A percentile compares a stretch with the other conserved stretches of the same genome.
Evolutionary conservation across 208 protist genomes (phyloP).

Genomic region (Porcisia hertigi): DNA sequence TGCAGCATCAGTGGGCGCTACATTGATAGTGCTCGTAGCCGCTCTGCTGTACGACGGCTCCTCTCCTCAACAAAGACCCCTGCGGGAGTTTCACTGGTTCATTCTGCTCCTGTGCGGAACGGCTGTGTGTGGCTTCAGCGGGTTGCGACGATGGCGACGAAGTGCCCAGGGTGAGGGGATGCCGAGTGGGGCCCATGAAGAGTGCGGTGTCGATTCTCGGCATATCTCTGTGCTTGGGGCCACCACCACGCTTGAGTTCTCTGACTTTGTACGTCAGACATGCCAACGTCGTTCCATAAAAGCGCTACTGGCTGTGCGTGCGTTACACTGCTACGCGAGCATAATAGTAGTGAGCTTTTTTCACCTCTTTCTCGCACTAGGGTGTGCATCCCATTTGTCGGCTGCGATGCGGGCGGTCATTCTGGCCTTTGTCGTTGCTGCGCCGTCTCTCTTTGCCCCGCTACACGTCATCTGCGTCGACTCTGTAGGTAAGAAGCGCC

Average conservation of each 20-base stretch:
- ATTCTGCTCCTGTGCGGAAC: not conserved
- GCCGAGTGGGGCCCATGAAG: not conserved
- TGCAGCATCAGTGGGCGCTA: not conserved
- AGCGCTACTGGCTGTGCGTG: conserved; percentile 35
- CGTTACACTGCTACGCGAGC: conserved; percentile 32
- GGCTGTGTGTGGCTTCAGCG: conserved; percentile 1
- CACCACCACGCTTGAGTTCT: conserved; percentile 6
- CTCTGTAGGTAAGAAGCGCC: conserved; percentile 12
- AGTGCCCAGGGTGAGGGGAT: not conserved
- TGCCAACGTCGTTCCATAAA: conserved; percentile 56
- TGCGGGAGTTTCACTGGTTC: conserved; percentile 2
- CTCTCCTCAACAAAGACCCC: not conserved
- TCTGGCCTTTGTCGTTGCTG: conserved; percentile 12
- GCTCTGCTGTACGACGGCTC: conserved; percentile 24
- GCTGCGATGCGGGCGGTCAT: conserved; percentile 4
- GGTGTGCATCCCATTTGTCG: conserved; percentile 14
- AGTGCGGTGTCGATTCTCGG: not conserved
- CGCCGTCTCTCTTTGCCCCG: conserved; percentile 16
- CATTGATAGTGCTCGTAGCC: conserved; percentile 4
- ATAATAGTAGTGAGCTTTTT: conserved; percentile 5
- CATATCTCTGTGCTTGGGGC: not conserved
- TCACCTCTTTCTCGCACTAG: conserved; percentile 20
- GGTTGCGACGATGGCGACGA: conserved; percentile 3
- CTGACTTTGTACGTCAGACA: conserved; percentile 50
- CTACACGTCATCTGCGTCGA: not conserved